Evolutionary conservation across 2,329 filamentous ascomycete genomes (phyloP).

Genomic region (Penicillium sp.): DNA sequence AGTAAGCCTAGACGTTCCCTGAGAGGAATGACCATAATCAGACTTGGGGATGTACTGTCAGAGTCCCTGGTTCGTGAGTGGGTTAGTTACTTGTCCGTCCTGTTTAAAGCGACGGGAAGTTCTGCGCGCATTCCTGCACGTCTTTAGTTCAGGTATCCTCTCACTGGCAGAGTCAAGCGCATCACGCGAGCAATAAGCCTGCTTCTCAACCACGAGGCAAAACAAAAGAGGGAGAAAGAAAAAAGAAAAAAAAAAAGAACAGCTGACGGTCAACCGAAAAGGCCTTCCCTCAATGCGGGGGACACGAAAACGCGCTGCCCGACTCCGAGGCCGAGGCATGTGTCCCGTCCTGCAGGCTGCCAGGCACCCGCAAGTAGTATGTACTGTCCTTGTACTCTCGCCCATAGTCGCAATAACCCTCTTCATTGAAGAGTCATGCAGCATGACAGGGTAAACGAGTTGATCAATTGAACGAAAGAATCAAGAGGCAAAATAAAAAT

Average conservation of each 20-base stretch:
- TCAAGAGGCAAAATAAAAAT: background rate
- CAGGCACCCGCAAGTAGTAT: background rate
- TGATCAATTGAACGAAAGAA: background rate
- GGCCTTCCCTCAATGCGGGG: constrained; percentile 19
- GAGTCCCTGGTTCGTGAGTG: constrained; percentile 4
- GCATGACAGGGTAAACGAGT: background rate
- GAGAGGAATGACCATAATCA: constrained; percentile 15
- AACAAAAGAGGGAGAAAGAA: constrained; percentile 10
- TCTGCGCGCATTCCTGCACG: constrained; percentile 8
- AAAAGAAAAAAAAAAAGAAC: constrained; percentile 14
- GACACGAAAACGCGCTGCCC: constrained; percentile 19
- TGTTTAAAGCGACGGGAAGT: background rate
- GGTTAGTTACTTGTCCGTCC: background rate
- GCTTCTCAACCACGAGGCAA: background rate
- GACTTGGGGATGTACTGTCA: constrained; percentile 10
- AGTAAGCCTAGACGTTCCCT: constrained; percentile 18
- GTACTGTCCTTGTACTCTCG: background rate
- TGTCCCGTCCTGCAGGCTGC: constrained; percentile 13
- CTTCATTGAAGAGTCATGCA: background rate
- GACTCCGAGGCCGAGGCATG: constrained; percentile 25
- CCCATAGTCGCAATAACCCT: background rate
- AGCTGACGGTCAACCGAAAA: constrained; percentile 4
- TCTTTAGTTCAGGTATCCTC: background rate
- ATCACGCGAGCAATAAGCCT: background rate
- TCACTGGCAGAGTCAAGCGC: background rate